Evolutionary conservation across 768 basidiomycete genomes (phyloP), one percentile per base, ranked within the genome.

Genomic region (Termitomyces sp.): DNA sequence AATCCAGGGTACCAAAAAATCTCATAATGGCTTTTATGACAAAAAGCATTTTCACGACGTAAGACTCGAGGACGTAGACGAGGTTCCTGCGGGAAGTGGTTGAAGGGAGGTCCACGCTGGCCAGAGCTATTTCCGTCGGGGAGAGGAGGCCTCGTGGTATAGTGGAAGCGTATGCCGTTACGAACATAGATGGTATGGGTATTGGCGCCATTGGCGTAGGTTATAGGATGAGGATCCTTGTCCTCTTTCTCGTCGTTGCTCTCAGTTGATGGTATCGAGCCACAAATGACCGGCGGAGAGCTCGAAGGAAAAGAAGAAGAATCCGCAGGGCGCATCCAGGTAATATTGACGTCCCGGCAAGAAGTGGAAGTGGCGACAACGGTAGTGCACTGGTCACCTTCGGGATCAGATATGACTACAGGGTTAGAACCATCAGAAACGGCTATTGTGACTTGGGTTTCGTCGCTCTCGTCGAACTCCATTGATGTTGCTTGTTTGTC

Each of bases 21-120:
- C 34, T 60, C 62, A 42, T 39, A 56, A 48, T 63, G 62, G 8
- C 56, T 58, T n/a, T 47, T 46, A 45, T 56, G 47, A 37, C 54
- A 60, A 42, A 62, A 62, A 8, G 48, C 61, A 14, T 54, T 25
- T 40, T 59, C 56, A 39, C 61, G 61, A n/a, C 56, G 61, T 25
- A 59, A 45, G 23, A 39, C 59, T 19, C 39, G 50, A 34, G 54
- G 55, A 16, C 32, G 46, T 25, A 14, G 12, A n/a, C 50, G 57
- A 14, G 51, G 62, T 35, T 41, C 40, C n/a, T 19, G 21, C 19
- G 52, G 46, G 39, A 45, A 49, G 43, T 60, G 62, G 35, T 62
- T 59, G 49, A 57, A 62, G 11, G 61, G 62, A 17, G 19, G 30
- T 12, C 47, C 46, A 34, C 19, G n/a, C 11, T 27, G 44, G 8